Percentiles rank a stretch among this genome's conserved stretches.
Evolutionary conservation across 257 asterid species (phyloP).

Genomic region (Solanum lignicaule): DNA sequence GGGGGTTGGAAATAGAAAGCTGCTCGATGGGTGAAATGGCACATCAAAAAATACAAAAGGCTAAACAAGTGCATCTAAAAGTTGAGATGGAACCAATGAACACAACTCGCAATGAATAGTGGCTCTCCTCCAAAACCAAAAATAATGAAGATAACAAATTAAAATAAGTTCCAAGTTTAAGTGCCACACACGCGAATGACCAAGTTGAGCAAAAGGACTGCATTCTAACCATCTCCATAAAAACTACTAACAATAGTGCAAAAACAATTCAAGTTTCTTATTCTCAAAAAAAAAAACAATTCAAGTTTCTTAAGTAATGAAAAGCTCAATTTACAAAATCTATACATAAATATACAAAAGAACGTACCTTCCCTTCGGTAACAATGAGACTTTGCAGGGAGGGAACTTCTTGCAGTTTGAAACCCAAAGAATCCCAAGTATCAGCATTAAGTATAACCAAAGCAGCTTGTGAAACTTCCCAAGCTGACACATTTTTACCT

Average conservation of each 20-base stretch:
- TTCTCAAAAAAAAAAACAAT: no score
- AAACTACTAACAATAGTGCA: background rate
- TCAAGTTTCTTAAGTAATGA: background rate
- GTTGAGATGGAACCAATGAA: background rate
- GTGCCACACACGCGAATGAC: background rate
- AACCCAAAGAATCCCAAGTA: slow-evolving; percentile 84
- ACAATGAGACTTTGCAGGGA: slow-evolving; percentile 40
- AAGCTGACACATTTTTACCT: slow-evolving; percentile 48
- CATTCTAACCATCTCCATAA: background rate
- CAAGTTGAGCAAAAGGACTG: background rate
- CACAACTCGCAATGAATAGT: background rate
- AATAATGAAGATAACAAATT: background rate
- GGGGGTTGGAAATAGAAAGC: background rate
- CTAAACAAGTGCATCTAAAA: background rate
- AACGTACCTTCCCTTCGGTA: slow-evolving; percentile 65
- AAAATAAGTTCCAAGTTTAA: background rate
- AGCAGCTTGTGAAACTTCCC: slow-evolving; percentile 85
- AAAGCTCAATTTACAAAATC: background rate
- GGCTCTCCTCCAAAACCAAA: background rate
- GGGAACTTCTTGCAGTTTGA: slow-evolving; percentile 75
- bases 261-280: background rate
- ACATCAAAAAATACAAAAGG: background rate
- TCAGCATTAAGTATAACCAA: slow-evolving; percentile 39
- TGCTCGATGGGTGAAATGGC: background rate
- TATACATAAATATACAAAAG: background rate